Conservation (phyloP, 768 basidiomycete species). For the Russula griseocarnosa region DNA sequence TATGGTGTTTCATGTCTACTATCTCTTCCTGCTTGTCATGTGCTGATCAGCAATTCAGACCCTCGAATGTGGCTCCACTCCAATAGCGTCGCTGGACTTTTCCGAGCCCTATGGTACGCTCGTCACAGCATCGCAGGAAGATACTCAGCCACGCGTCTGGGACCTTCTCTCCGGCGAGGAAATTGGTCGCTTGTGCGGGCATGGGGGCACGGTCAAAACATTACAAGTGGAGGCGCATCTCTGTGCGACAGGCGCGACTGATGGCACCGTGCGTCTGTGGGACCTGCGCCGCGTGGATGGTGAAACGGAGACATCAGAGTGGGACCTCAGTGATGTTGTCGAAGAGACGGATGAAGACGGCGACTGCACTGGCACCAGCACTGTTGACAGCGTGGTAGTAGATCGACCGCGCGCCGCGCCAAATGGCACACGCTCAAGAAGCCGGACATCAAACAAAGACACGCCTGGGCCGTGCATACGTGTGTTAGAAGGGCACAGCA, state of each 20-base stretch:
- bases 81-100: constrained; percentile 88
- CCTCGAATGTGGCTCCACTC: constrained; percentile 71
- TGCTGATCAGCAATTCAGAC: constrained; percentile 50
- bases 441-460: constrained; percentile 28
- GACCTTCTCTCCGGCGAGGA: constrained; percentile 88
- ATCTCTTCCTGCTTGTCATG: constrained; percentile 3
- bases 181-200: constrained; percentile 80
- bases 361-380: constrained; percentile 31
- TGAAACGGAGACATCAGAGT: constrained; percentile 53
- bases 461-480: constrained; percentile 58
- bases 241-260: constrained; percentile 86
- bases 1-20: constrained; percentile 61
- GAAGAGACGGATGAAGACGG: constrained; percentile 56
- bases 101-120: constrained; percentile 95
- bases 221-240: constrained; percentile 90
- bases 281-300: constrained; percentile 82
- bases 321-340: constrained; percentile 56
- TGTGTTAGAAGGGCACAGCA: constrained; percentile 84
- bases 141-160: constrained; percentile 88
- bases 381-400: constrained; percentile 33
- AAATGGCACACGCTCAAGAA: constrained; percentile 36
- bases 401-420: constrained; percentile 40
- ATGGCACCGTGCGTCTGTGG: constrained; percentile 85
- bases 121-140: constrained; percentile 82
- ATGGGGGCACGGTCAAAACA: constrained; percentile 77